Evolutionary conservation across 1,139 yeast genomes (phyloP), one percentile per base, ranked within the genome.

Genomic region (Wickerhamomyces sp.): DNA sequence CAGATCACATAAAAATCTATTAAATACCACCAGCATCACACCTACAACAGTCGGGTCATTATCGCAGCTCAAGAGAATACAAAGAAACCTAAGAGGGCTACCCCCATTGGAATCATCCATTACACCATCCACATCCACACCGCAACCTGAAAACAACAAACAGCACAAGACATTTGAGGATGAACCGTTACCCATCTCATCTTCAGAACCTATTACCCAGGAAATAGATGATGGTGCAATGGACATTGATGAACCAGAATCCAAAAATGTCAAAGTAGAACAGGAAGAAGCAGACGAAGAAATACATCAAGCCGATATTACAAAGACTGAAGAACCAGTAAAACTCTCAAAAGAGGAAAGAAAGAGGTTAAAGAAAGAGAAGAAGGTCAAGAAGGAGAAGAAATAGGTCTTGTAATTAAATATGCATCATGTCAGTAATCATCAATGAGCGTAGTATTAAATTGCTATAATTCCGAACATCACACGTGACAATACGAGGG

Each of bases 81-180:
- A 78, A 51, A 69, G 88, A 61, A 83, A 77, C 45, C 68, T 81
- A 43, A 64, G 85, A 49, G 89, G 89, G 0, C 68, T 81, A 38
- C 87, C 88, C 5, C 87, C 87, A 21, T 36, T 52, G 37, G 56
- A 53, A 21, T 24, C 42, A 4, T 31, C 44, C 10, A 33, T 37
- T 10, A 37, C 49, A 22, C 36, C 39, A 25, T 9, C 33, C 8
- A 26, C 36, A 23, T 33, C 41, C 5, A 28, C 35, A 16, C 26
- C 39, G 31, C 35, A n/a, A 32, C 31, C 23, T 30, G 30, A 32
- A 23, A 33, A 36, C 19, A 17, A 33, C 7, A 44, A 40, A 36
- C 41, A 44, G 30, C 49, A 46, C 34, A 46, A 45, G 28, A 41
- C 47, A 27, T 47, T 46, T 31, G 54, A 40, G 23, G 39, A 33